Evolutionary conservation across 2,329 filamentous ascomycete genomes (phyloP).

Genomic region (Polytolypa hystricis): DNA sequence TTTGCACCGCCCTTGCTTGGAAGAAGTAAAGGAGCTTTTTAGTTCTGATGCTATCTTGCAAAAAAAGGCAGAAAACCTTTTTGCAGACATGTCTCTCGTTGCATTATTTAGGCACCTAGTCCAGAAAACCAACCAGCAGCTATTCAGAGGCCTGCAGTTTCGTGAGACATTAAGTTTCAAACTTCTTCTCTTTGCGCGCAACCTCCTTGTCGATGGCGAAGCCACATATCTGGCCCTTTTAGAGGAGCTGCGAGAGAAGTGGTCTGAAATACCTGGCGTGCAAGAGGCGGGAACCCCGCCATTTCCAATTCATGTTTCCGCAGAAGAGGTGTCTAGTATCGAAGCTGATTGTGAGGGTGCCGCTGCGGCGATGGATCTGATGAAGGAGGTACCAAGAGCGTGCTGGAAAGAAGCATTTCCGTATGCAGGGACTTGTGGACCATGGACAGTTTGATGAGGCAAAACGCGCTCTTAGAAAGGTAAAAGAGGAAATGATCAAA

Average conservation of each 20-base stretch:
- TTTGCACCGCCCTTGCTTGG: conserved; percentile 18
- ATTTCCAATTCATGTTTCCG: conserved; percentile 6
- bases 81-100: conserved; percentile 20
- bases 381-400: conserved; percentile 2
- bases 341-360: conserved; percentile 4
- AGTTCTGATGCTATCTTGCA: conserved; percentile 14
- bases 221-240: conserved; percentile 15
- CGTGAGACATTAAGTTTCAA: conserved; percentile 19
- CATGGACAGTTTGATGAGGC: conserved; percentile 7
- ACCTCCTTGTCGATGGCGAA: conserved; percentile 26
- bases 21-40: conserved; percentile 12
- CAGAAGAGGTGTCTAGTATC: conserved; percentile 3
- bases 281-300: not conserved
- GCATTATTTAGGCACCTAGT: conserved; percentile 20
- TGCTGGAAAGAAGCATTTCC: conserved; percentile 5
- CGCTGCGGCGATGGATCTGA: conserved; percentile 1
- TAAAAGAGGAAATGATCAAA: conserved; percentile 5
- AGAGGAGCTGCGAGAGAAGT: conserved; percentile 18
- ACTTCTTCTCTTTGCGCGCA: conserved; percentile 22
- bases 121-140: conserved; percentile 14
- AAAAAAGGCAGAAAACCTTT: conserved; percentile 17
- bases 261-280: conserved; percentile 16
- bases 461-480: not conserved
- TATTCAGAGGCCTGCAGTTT: conserved; percentile 23
- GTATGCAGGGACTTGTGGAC: conserved; percentile 6